phyloP scores from a whole-genome alignment of 352 stramenopile genomes.

The Phytophthora foliorum region DNA sequence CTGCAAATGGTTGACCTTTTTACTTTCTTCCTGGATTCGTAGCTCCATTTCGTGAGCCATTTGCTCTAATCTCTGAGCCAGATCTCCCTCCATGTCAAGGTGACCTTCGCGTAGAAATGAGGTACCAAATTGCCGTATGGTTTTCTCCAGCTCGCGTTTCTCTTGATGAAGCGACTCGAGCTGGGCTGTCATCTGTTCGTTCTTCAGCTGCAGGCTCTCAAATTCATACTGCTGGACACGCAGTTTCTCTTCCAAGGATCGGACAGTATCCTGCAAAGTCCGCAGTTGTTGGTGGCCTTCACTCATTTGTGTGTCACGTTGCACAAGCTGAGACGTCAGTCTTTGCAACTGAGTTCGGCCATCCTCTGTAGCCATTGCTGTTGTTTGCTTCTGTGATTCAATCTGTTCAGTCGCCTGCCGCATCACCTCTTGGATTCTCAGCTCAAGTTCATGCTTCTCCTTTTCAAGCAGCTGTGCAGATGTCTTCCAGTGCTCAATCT shows the following conservation, averaged over 20 bases:
- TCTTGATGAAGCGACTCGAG: slow-evolving; percentile 51
- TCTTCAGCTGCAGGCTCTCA: slow-evolving; percentile 41
- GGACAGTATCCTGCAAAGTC: slow-evolving; percentile 38
- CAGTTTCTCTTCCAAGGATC: slow-evolving; percentile 46
- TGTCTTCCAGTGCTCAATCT: slow-evolving; percentile 47
- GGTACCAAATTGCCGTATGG: slow-evolving; percentile 24
- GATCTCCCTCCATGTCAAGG: slow-evolving; percentile 36
- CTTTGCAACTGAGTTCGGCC: slow-evolving; percentile 53
- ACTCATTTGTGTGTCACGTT: slow-evolving; percentile 60
- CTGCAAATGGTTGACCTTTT: slow-evolving; percentile 58
- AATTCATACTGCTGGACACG: slow-evolving; percentile 45
- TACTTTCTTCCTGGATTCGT: slow-evolving; percentile 52
- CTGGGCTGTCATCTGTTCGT: slow-evolving; percentile 42
- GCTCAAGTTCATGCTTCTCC: slow-evolving; percentile 60
- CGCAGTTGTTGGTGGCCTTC: slow-evolving; percentile 54
- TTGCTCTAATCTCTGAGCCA: slow-evolving; percentile 55
- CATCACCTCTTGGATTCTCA: slow-evolving; percentile 62
- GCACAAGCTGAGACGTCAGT: slow-evolving; percentile 43
- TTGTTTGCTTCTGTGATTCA: slow-evolving; percentile 55
- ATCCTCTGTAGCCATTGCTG: slow-evolving; percentile 54
- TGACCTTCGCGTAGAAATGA: slow-evolving; percentile 33
- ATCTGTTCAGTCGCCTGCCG: slow-evolving; percentile 58
- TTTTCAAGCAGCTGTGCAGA: slow-evolving; percentile 54
- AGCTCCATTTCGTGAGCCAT: slow-evolving; percentile 48
- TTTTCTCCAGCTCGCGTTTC: slow-evolving; percentile 47